A percentile compares a stretch with the other conserved stretches of the same genome.
Conservation (phyloP, 164 flowering plant genomes). For the Magnolia sinica region DNA sequence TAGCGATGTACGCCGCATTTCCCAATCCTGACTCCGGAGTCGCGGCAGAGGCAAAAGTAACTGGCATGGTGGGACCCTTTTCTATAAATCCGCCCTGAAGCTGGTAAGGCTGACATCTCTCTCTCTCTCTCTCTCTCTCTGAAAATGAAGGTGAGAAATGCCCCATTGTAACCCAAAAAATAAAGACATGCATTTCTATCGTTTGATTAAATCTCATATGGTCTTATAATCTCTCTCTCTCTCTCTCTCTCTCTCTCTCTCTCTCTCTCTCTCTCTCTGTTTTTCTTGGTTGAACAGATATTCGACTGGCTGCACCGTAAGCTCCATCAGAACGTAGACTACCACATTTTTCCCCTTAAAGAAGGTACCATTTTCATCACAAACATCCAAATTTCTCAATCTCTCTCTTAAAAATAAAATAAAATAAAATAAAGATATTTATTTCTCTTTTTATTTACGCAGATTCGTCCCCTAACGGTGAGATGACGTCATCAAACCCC, state of each 20-base stretch:
- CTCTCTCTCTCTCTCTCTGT: neutral
- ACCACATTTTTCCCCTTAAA: constrained; percentile 11
- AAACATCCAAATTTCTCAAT: no score
- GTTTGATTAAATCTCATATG: no score
- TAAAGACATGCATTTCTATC: no score
- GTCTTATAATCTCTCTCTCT: neutral
- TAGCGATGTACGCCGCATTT: no score
- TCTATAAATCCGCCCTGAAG: neutral
- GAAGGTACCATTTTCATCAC: constrained; percentile 16
- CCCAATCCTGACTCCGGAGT: no score
- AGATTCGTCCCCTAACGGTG: constrained; percentile 26
- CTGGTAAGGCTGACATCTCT: neutral
- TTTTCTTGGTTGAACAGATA: constrained; percentile 29
- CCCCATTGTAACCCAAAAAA: no score
- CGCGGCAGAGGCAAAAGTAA: neutral
- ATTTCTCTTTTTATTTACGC: neutral
- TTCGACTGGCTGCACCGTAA: constrained; percentile 68
- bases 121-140: no score
- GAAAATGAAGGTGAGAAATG: no score
- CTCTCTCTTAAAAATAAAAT: neutral
- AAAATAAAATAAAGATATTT: neutral
- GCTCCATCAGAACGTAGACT: constrained; percentile 30
- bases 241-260: neutral
- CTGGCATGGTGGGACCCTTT: neutral
- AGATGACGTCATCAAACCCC: constrained; percentile 16